Conservation (phyloP, 2,329 filamentous ascomycete genomes). For the Sarocladium brachiariae region DNA sequence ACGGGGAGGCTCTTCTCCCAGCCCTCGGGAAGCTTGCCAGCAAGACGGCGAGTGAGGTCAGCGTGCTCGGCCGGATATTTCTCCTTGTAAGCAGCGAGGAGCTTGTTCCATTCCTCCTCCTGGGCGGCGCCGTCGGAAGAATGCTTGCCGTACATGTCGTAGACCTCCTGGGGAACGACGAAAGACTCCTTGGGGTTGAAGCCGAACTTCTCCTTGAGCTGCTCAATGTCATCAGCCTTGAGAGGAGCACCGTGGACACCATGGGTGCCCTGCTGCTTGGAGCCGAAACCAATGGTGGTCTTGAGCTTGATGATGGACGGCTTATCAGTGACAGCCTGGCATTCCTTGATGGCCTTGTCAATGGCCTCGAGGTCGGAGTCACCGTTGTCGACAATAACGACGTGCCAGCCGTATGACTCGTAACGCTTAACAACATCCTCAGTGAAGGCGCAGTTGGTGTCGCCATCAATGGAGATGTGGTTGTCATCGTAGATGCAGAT, state of each 20-base stretch:
- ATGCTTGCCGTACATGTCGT: slow-evolving; percentile 83
- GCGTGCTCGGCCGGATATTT: slow-evolving; percentile 72
- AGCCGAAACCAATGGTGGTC: slow-evolving; percentile 96
- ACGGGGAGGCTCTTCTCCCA: slow-evolving; percentile 92
- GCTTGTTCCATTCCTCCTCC: slow-evolving; percentile 92
- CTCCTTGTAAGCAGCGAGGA: slow-evolving; percentile 78
- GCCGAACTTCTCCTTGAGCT: slow-evolving; percentile 90
- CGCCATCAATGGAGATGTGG: slow-evolving; percentile 91
- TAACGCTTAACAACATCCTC: slow-evolving; percentile 95
- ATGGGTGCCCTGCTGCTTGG: slow-evolving; percentile 84
- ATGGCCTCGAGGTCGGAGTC: slow-evolving; percentile 83
- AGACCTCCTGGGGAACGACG: slow-evolving; percentile 88
- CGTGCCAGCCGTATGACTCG: slow-evolving; percentile 96
- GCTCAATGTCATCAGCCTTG: slow-evolving; percentile 88
- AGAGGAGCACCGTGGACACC: slow-evolving; percentile 94
- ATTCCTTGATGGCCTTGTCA: slow-evolving; percentile 79
- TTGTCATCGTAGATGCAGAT: slow-evolving; percentile 98
- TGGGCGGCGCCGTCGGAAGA: slow-evolving; percentile 77
- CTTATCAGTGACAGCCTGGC: slow-evolving; percentile 88
- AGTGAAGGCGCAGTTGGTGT: slow-evolving; percentile 94
- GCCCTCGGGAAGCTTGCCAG: slow-evolving; percentile 80
- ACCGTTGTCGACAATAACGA: slow-evolving; percentile 75
- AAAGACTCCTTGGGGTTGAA: slow-evolving; percentile 95
- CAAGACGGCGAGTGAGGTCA: slow-evolving; percentile 75
- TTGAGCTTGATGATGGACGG: slow-evolving; percentile 93